Evolutionary conservation across 73 alveolate species (phyloP).

Genomic region (Stentor roeselii): DNA sequence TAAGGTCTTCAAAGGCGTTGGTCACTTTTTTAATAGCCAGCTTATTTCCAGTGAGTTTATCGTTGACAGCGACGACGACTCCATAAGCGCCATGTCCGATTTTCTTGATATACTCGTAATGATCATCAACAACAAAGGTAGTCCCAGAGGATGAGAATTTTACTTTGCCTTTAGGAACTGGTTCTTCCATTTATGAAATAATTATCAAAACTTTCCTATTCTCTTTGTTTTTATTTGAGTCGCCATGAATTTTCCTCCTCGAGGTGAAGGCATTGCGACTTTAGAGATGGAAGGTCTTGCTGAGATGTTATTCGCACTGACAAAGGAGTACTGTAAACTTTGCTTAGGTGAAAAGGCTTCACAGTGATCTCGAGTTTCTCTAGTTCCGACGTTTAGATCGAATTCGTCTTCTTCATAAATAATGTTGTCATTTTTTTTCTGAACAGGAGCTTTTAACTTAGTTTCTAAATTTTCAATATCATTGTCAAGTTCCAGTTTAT

Average conservation of each 20-base stretch:
- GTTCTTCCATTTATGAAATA: too few species aligned
- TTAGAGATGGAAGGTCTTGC: neutral
- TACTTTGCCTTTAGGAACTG: constrained; percentile 44
- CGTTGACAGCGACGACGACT: constrained; percentile 55
- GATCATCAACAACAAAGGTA: constrained; percentile 45
- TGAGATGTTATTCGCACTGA: neutral
- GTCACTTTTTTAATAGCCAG: constrained; percentile 71
- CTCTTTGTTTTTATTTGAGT: too few species aligned
- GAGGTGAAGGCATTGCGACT: neutral
- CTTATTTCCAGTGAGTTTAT: constrained; percentile 46
- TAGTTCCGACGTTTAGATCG: neutral
- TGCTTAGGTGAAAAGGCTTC: neutral
- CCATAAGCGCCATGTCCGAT: constrained; percentile 72
- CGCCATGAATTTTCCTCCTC: neutral
- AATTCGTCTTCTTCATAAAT: neutral
- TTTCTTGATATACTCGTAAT: constrained; percentile 50
- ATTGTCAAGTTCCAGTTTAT: neutral
- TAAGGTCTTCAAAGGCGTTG: constrained; percentile 60
- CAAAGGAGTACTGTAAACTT: neutral
- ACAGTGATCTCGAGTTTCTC: neutral
- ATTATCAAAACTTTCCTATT: too few species aligned
- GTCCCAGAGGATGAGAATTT: constrained; percentile 42
- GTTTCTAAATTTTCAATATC: neutral
- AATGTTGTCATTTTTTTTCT: neutral
- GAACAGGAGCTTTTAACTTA: neutral